Evolutionary conservation across 1,139 yeast species (phyloP).

Genomic region (Saccharomyces hybrid): DNA sequence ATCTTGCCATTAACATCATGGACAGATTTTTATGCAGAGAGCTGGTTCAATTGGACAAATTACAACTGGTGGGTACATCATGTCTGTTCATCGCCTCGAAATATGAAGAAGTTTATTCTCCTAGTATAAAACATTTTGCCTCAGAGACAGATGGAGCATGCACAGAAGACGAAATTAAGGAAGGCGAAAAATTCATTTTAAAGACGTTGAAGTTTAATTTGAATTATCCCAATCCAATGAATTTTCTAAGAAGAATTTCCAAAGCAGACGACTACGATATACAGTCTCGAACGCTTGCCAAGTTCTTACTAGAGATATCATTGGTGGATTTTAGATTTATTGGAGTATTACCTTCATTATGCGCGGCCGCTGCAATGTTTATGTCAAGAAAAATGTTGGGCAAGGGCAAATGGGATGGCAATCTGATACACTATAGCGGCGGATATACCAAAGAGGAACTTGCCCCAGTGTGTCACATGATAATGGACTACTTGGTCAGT

Average conservation of each 20-base stretch:
- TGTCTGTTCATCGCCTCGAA: slow-evolving; percentile 88
- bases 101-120: slow-evolving; percentile 90
- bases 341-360: slow-evolving; percentile 70
- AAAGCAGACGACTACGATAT: slow-evolving; percentile 94
- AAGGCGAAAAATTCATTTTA: slow-evolving; percentile 77
- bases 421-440: slow-evolving; percentile 81
- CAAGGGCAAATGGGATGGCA: slow-evolving; percentile 71
- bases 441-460: slow-evolving; percentile 76
- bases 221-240: slow-evolving; percentile 91
- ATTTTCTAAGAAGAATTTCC: slow-evolving; percentile 82
- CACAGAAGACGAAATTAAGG: slow-evolving; percentile 74
- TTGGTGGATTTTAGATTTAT: slow-evolving; percentile 75
- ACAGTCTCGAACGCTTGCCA: slow-evolving; percentile 85
- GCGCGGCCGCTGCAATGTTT: slow-evolving; percentile 91
- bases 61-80: slow-evolving; percentile 87
- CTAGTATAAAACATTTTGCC: slow-evolving; percentile 81
- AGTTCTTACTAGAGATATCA: slow-evolving; percentile 76
- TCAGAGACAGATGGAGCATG: slow-evolving; percentile 76
- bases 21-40: slow-evolving; percentile 83
- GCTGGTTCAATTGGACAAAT: slow-evolving; percentile 70
- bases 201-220: slow-evolving; percentile 71
- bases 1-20: slow-evolving; percentile 80
- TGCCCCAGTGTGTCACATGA: slow-evolving; percentile 61
- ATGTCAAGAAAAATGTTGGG: slow-evolving; percentile 73
- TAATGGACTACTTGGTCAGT: slow-evolving; percentile 67